phyloP scores from a whole-genome alignment of 805 yeast species.

The Yamadazyma paraphyllophila region DNA sequence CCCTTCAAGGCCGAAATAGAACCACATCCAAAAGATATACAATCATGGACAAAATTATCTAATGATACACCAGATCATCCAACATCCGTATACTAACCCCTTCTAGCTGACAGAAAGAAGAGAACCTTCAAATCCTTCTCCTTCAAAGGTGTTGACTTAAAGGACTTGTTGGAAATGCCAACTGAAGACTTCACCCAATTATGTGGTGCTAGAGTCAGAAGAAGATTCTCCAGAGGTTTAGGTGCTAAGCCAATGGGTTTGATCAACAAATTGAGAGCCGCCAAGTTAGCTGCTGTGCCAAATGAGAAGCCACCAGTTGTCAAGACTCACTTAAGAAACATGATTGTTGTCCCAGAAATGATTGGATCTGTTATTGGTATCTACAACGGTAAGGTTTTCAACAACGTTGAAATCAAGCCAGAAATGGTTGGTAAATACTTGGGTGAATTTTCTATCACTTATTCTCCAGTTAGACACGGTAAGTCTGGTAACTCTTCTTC shows the following conservation, averaged over 20 bases:
- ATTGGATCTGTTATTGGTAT: constrained; percentile 98
- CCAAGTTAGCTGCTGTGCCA: constrained; percentile 83
- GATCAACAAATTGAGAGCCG: constrained; percentile 96
- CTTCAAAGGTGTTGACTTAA: constrained; percentile 98
- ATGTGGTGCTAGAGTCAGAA: constrained; percentile 98
- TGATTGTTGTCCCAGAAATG: constrained; percentile 99
- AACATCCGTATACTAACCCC: constrained; percentile 31
- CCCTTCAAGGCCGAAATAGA: background rate
- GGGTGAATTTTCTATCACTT: constrained; percentile 99
- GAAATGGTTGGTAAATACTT: constrained; percentile 99
- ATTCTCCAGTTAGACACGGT: constrained; percentile 99
- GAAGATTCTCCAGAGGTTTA: constrained; percentile 98
- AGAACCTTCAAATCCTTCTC: constrained; percentile 95
- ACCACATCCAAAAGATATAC: background rate
- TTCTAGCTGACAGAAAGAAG: constrained; percentile 77
- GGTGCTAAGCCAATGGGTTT: constrained; percentile 93
- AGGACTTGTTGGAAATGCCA: constrained; percentile 87
- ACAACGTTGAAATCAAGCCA: constrained; percentile 97
- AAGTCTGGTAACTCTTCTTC: constrained; percentile 85
- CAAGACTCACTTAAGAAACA: constrained; percentile 99
- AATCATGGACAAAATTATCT: background rate
- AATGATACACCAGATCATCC: no score
- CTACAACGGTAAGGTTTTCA: constrained; percentile 99
- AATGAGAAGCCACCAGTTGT: constrained; percentile 97
- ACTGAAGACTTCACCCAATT: constrained; percentile 96